These are phyloP conservation scores for Cladophialophora psammophila DNA, from an alignment of 2,329 filamentous ascomycete genomes.

Conservation along the genomic window DNA sequence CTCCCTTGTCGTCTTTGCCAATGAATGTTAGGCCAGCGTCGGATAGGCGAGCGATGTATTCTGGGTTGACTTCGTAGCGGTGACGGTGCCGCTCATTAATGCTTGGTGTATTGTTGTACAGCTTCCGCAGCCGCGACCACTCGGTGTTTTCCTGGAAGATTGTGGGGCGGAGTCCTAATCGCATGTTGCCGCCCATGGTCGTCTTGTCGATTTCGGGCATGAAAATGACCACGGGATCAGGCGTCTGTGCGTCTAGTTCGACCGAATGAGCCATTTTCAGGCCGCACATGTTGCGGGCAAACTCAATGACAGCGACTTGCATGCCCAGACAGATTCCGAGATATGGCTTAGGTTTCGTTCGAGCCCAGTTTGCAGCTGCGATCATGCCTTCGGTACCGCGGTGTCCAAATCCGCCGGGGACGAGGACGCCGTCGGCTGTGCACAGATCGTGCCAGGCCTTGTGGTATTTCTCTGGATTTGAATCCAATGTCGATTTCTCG, in stretches of 20 bases:
- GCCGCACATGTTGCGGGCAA: conserved; percentile 76
- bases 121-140: conserved; percentile 77
- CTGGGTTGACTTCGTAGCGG: conserved; percentile 89
- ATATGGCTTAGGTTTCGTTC: conserved; percentile 80
- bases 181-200: conserved; percentile 87
- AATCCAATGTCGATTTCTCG: conserved; percentile 68
- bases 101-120: conserved; percentile 64
- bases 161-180: conserved; percentile 76
- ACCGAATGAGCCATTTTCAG: conserved; percentile 64
- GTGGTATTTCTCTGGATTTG: conserved; percentile 76
- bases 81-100: conserved; percentile 83
- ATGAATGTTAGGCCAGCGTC: conserved; percentile 75
- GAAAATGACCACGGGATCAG: conserved; percentile 78
- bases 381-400: conserved; percentile 93
- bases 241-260: conserved; percentile 64
- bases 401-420: conserved; percentile 76
- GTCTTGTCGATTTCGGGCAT: conserved; percentile 87
- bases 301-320: conserved; percentile 92
- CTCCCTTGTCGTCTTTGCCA: conserved; percentile 78
- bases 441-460: conserved; percentile 84
- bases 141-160: conserved; percentile 77
- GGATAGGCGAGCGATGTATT: conserved; percentile 73
- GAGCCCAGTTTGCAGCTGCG: conserved; percentile 82
- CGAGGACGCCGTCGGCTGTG: conserved; percentile 65
- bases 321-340: conserved; percentile 91